These are phyloP conservation scores for Nakazawaea pomicola DNA, from an alignment of 805 yeast species.

Conservation along the genomic window DNA sequence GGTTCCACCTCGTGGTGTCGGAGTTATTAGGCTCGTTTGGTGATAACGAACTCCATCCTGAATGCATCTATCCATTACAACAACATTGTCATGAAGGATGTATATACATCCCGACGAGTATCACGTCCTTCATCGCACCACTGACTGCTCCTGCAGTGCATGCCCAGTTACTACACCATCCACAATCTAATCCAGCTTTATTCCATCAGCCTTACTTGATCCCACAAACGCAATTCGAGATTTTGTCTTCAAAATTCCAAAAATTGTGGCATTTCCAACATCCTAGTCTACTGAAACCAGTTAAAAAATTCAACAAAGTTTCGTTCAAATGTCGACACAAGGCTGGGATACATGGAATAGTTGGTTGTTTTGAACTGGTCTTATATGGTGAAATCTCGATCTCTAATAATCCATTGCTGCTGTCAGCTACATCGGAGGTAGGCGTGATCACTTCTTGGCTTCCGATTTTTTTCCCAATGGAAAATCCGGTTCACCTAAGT, in stretches of 20 bases:
- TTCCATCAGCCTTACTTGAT: conserved; percentile 25
- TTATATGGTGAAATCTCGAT: conserved; percentile 57
- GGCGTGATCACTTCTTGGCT: too few relatives aligned
- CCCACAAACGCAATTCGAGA: conserved; percentile 28
- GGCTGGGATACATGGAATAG: conserved; percentile 64
- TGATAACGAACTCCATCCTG: conserved; percentile 88
- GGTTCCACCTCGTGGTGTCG: conserved; percentile 61
- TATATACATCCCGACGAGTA: conserved; percentile 56
- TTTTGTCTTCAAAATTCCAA: conserved; percentile 41
- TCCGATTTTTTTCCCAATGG: conserved; percentile 60
- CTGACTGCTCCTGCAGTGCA: conserved; percentile 53
- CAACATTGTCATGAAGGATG: conserved; percentile 41
- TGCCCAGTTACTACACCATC: conserved; percentile 22
- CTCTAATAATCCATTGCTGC: conserved; percentile 40
- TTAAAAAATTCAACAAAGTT: conserved; percentile 12
- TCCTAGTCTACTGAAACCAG: conserved; percentile 27
- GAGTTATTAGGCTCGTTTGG: conserved; percentile 90
- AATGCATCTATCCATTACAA: conserved; percentile 51
- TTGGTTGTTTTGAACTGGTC: conserved; percentile 70
- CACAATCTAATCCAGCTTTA: conserved; percentile 7
- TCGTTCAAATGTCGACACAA: conserved; percentile 39
- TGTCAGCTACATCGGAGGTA: too few relatives aligned
- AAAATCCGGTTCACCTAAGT: conserved; percentile 43
- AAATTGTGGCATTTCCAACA: conserved; percentile 61
- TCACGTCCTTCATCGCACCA: conserved; percentile 62